Evolutionary conservation across 2,329 filamentous ascomycete species (phyloP).

Genomic region (Periconia digitata): DNA sequence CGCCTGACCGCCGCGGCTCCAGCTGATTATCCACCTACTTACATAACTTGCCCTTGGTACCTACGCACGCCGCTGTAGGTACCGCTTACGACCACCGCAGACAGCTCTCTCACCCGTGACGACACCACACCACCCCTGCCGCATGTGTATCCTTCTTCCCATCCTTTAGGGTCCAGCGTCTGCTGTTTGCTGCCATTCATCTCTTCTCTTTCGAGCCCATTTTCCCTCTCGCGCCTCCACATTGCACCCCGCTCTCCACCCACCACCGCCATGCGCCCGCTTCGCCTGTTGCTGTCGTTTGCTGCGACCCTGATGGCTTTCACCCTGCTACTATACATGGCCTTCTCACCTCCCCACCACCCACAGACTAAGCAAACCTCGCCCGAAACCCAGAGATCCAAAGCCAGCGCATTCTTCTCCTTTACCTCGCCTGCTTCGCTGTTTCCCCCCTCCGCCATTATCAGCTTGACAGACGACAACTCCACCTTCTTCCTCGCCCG

Average conservation of each 20-base stretch:
- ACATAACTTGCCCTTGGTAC: no score
- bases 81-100: no score
- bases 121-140: constrained; percentile 10
- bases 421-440: constrained; percentile 72
- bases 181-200: constrained; percentile 21
- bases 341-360: constrained; percentile 24
- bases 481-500: constrained; percentile 94
- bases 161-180: constrained; percentile 20
- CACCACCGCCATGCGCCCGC: constrained; percentile 41
- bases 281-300: constrained; percentile 45
- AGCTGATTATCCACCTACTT: constrained; percentile 1
- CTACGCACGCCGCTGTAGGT: no score
- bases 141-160: constrained; percentile 20
- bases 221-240: background rate
- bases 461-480: constrained; percentile 96
- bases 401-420: constrained; percentile 48
- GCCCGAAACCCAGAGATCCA: constrained; percentile 29
- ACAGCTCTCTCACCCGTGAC: background rate
- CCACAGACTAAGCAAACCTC: constrained; percentile 18
- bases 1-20: constrained; percentile 10
- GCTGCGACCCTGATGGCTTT: constrained; percentile 47
- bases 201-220: background rate
- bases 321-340: constrained; percentile 47
- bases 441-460: constrained; percentile 92
- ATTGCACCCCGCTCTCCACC: constrained; percentile 8